These are phyloP conservation scores for Lipomyces oligophaga DNA, from an alignment of 805 yeast genomes.

Conservation along the genomic window DNA sequence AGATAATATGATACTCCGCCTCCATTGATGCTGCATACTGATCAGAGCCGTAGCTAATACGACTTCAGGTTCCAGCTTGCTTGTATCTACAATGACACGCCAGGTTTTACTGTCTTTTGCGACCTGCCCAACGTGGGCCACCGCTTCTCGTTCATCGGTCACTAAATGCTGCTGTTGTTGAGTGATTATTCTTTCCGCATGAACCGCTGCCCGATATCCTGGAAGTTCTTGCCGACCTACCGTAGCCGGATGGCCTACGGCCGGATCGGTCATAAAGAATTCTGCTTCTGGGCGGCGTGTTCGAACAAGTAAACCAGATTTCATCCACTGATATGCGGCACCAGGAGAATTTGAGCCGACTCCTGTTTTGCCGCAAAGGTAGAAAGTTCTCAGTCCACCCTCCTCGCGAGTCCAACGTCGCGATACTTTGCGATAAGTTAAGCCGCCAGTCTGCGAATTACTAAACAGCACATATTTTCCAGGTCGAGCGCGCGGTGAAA, in stretches of 20 bases:
- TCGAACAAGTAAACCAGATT: constrained; percentile 17
- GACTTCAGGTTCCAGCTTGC: constrained; percentile 19
- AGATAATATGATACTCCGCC: constrained; percentile 3
- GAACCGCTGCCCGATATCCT: not conserved
- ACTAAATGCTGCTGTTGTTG: not conserved
- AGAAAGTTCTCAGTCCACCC: constrained; percentile 21
- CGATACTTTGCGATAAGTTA: constrained; percentile 28
- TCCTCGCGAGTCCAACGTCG: constrained; percentile 25
- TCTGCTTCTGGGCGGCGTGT: constrained; percentile 9
- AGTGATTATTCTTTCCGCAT: not conserved
- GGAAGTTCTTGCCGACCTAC: not conserved
- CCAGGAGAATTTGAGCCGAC: too few species aligned
- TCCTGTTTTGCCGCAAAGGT: constrained; percentile 17
- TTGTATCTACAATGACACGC: constrained; percentile 23
- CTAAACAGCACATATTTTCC: constrained; percentile 26
- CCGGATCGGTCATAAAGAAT: constrained; percentile 19
- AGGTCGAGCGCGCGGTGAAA: constrained; percentile 25
- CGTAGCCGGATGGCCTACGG: constrained; percentile 19
- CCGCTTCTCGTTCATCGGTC: constrained; percentile 7
- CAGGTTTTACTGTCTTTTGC: constrained; percentile 22
- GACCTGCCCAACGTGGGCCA: constrained; percentile 22
- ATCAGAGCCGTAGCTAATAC: constrained; percentile 29
- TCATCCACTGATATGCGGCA: constrained; percentile 23
- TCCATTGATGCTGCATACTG: constrained; percentile 24
- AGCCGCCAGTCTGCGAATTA: constrained; percentile 25